phyloP scores from a whole-genome alignment of 73 alveolate species.

The Breviolum minutum region DNA sequence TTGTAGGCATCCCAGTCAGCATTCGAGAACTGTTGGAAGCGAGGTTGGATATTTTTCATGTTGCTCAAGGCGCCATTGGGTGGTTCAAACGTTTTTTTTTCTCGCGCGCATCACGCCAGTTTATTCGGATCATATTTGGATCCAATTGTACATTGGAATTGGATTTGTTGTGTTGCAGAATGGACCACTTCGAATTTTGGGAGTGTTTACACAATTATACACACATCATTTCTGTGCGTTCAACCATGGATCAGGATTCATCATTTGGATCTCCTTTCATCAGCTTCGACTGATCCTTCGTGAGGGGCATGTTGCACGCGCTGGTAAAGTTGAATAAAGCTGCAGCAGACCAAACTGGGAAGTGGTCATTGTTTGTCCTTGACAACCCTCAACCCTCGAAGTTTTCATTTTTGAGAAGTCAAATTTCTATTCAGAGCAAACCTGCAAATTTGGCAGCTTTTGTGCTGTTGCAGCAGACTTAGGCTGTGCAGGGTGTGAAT shows the following conservation, averaged over 20 bases:
- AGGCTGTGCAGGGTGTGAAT: conserved; percentile 54
- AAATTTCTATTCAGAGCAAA: not conserved
- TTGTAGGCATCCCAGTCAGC: not conserved
- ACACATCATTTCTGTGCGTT: not conserved
- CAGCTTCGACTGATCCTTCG: conserved; percentile 75
- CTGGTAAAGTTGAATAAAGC: conserved; percentile 32
- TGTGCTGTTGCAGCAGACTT: conserved; percentile 6
- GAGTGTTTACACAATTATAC: not conserved
- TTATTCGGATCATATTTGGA: too few species aligned
- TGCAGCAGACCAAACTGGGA: not conserved
- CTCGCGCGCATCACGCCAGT: not conserved
- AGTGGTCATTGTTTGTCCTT: not conserved
- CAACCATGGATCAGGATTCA: conserved; percentile 12
- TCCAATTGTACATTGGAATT: too few species aligned
- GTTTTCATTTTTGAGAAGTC: not conserved
- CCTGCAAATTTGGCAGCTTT: not conserved
- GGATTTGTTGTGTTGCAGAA: too few species aligned
- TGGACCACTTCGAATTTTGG: not conserved
- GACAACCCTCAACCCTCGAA: not conserved
- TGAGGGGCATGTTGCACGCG: conserved; percentile 17
- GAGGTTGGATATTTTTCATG: conserved; percentile 71
- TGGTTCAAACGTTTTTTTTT: not conserved
- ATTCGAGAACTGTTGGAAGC: not conserved
- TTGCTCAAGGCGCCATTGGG: conserved; percentile 21
- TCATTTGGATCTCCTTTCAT: conserved; percentile 6